Evolutionary conservation across 208 protist species (phyloP).

Genomic region (Sergeia podlipaevii): DNA sequence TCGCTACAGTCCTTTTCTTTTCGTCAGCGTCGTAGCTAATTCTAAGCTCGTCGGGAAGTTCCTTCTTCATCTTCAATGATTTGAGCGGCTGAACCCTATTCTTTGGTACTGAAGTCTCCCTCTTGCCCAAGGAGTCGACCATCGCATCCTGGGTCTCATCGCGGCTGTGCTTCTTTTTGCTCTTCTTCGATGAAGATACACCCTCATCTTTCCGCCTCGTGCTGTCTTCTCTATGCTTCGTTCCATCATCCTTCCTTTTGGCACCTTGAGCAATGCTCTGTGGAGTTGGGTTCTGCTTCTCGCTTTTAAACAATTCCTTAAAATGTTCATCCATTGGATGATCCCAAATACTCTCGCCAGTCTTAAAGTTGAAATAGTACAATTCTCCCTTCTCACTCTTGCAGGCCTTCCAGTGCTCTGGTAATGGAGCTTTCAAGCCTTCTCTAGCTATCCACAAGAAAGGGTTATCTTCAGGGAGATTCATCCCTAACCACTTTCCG

Average conservation of each 20-base stretch:
- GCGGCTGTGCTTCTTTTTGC: conserved; percentile 4
- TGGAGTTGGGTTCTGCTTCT: conserved; percentile 37
- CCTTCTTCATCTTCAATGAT: conserved; percentile 25
- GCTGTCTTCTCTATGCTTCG: too few species aligned
- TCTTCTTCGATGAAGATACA: neutral
- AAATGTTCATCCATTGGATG: conserved; percentile 95
- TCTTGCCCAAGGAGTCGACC: neutral
- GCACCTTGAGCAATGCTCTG: conserved; percentile 24
- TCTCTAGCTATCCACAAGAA: conserved; percentile 94
- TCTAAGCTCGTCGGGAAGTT: conserved; percentile 22
- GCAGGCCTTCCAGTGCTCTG: conserved; percentile 93
- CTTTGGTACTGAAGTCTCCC: neutral
- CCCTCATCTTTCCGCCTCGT: neutral
- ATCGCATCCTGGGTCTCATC: too few species aligned
- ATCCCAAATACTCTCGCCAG: conserved; percentile 92
- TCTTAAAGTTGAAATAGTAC: conserved; percentile 96
- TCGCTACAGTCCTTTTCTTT: conserved; percentile 3
- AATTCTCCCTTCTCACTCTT: conserved; percentile 90
- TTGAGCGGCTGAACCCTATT: conserved; percentile 23
- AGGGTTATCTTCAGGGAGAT: conserved; percentile 80
- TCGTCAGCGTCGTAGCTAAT: conserved; percentile 2
- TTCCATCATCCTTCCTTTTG: neutral
- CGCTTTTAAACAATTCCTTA: conserved; percentile 60
- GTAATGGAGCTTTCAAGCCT: conserved; percentile 92
- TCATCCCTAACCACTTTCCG: conserved; percentile 95